Evolutionary conservation across 768 basidiomycete genomes (phyloP), one percentile per base, ranked within the genome.

Genomic region (Trametes cingulata): DNA sequence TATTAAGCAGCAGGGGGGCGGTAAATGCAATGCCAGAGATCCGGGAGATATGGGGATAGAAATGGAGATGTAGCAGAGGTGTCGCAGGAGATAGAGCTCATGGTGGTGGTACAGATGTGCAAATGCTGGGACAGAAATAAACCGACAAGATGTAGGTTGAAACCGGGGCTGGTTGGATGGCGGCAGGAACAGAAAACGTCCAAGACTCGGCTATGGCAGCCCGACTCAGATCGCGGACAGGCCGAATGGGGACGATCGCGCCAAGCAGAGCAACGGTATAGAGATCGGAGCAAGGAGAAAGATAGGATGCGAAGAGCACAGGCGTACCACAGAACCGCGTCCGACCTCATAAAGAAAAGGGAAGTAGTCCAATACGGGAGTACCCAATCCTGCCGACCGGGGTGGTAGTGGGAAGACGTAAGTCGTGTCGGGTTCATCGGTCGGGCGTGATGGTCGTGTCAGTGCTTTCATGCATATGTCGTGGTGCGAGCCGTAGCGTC

Each of bases 361-460:
- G 33, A 22, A 22, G 15, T n/a, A 43, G 57, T 58, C 57, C 57
- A 58, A 19, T 19, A 29, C n/a, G 42, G n/a, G 8, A 13, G 13
- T n/a, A 33, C 17, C 50, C 6, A 46, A 37, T 49, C 56, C 47
- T 49, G 19, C 19, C 56, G 56, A 49, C 41, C 47, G 47, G n/a
- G n/a, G 15, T 13, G 9, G 17, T 20, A 36, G 27, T 15, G 40
- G 15, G 15, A 24, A 17, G 42, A 19, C 9, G 29, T 39, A 36
- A 33, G 17, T 36, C 15, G 29, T 4, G 14, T n/a, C 14, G 35
- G 17, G 58, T 24, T 57, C 56, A 52, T 47, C 56, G 45, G 27
- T 42, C 51, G n/a, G 59, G 55, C 62, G 56, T 58, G 27, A 62
- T 40, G 35, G 60, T 65, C 60, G 40, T 62, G 45, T 65, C 67